phyloP scores from a whole-genome alignment of 2,329 filamentous ascomycete genomes.

The Penicillium sp. region DNA sequence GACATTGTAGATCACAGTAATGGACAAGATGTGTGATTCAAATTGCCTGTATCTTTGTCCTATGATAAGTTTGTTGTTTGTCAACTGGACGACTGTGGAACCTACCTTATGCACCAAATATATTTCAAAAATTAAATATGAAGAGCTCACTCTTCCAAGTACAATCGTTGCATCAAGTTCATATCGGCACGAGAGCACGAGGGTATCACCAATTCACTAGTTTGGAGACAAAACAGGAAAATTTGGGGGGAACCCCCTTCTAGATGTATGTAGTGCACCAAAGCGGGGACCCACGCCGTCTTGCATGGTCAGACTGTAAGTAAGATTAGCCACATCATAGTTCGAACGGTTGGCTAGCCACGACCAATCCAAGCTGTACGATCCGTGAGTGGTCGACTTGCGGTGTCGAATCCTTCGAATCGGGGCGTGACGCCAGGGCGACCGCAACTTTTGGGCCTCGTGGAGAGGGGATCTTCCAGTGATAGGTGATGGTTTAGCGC shows the following conservation, averaged over 20 bases:
- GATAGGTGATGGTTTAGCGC: conserved; percentile 23
- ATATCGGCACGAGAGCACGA: not conserved
- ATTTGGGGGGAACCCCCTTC: conserved; percentile 2
- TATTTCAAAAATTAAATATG: not conserved
- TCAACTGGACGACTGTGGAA: not conserved
- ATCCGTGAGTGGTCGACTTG: not conserved
- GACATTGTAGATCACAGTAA: conserved; percentile 11
- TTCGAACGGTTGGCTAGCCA: conserved; percentile 1
- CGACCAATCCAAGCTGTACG: conserved; percentile 9
- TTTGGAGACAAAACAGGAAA: not conserved
- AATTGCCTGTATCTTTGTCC: not conserved
- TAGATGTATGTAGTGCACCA: conserved; percentile 16
- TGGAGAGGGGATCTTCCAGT: conserved; percentile 7
- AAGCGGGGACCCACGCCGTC: conserved; percentile 11
- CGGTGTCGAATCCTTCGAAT: not conserved
- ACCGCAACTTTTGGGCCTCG: not conserved
- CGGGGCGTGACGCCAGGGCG: conserved; percentile 11
- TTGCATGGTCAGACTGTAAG: conserved; percentile 9
- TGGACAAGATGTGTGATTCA: not conserved
- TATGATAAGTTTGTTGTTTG: not conserved
- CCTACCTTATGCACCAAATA: not conserved
- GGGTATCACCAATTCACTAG: not conserved
- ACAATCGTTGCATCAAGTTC: not conserved
- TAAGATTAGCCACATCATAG: conserved; percentile 9
- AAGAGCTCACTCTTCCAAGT: not conserved